A percentile compares a stretch with the other conserved stretches of the same genome.
Conservation (phyloP, 768 basidiomycete genomes). For the Butyriboletus loyo region DNA sequence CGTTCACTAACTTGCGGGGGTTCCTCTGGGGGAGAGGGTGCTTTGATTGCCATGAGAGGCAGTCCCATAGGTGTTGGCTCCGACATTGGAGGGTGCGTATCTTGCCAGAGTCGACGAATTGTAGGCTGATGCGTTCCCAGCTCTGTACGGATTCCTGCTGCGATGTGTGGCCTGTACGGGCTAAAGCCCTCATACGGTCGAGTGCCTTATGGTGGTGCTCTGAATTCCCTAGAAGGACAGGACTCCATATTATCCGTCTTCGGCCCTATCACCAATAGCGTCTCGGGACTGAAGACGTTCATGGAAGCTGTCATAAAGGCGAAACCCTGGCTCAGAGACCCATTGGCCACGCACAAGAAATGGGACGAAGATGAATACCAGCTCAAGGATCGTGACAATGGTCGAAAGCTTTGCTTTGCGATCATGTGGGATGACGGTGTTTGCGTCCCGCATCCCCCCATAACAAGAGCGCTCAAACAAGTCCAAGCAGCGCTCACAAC, state of each 20-base stretch:
- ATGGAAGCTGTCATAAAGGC: conserved; percentile 57
- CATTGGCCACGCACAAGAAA: conserved; percentile 50
- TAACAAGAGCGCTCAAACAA: conserved; percentile 55
- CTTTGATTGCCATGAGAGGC: conserved; percentile 54
- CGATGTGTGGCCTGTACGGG: conserved; percentile 67
- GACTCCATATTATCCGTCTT: conserved; percentile 70
- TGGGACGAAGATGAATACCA: conserved; percentile 62
- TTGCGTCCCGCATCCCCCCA: conserved; percentile 62
- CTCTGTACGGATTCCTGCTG: conserved; percentile 68
- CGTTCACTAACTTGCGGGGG: conserved; percentile 71
- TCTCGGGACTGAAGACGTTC: conserved; percentile 64
- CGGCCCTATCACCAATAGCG: conserved; percentile 62
- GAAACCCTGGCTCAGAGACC: conserved; percentile 68
- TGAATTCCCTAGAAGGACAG: conserved; percentile 67
- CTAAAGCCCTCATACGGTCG: conserved; percentile 68
- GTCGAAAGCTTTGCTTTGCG: conserved; percentile 51
- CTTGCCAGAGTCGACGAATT: not conserved
- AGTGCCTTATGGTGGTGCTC: conserved; percentile 65
- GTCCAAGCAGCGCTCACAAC: conserved; percentile 53
- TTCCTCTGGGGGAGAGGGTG: conserved; percentile 85
- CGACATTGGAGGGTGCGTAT: conserved; percentile 69
- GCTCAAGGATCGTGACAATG: conserved; percentile 55
- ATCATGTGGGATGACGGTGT: conserved; percentile 67
- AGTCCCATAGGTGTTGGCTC: conserved; percentile 66
- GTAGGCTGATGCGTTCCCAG: conserved; percentile 31